A percentile compares a stretch with the other conserved stretches of the same genome.
These are phyloP conservation scores for Kuraishia molischiana DNA, from an alignment of 805 yeast genomes.

Conservation along the genomic window DNA sequence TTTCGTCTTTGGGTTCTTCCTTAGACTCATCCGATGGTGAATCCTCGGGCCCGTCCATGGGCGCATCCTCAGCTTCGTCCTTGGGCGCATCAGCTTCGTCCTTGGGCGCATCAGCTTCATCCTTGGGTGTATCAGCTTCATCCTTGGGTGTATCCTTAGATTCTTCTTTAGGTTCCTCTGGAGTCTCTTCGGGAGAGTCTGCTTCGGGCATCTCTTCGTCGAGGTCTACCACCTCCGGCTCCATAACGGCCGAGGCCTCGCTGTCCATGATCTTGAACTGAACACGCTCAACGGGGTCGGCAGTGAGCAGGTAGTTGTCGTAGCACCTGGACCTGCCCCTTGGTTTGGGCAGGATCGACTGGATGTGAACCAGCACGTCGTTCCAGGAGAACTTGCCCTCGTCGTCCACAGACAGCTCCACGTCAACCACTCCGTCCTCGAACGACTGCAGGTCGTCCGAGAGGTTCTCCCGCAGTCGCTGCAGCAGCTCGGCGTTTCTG, in stretches of 20 bases:
- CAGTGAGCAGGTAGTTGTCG: constrained; percentile 44
- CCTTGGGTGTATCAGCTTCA: neutral
- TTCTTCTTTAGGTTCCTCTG: too few relatives aligned
- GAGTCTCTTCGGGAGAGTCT: constrained; percentile 13
- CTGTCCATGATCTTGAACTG: constrained; percentile 18
- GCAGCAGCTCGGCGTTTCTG: neutral
- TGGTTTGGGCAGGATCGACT: constrained; percentile 23
- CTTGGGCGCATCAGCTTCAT: constrained; percentile 2
- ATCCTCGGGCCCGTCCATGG: constrained; percentile 16
- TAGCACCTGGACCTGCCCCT: constrained; percentile 31
- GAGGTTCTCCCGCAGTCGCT: neutral
- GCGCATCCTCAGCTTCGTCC: constrained; percentile 4
- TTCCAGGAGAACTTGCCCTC: constrained; percentile 3
- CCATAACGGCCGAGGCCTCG: too few relatives aligned
- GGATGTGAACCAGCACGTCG: constrained; percentile 12
- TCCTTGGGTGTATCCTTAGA: constrained; percentile 3
- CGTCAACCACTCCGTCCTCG: neutral
- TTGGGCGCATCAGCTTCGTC: neutral
- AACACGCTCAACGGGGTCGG: constrained; percentile 36
- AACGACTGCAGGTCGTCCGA: neutral
- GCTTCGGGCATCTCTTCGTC: constrained; percentile 9
- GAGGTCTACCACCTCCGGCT: neutral
- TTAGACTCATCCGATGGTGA: too few relatives aligned
- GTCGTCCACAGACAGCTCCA: constrained; percentile 1
- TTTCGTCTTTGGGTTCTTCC: neutral